Percentiles rank a stretch among this genome's conserved stretches.
These are phyloP conservation scores for Fusarium pseudonygamai DNA, from an alignment of 2,329 filamentous ascomycete genomes.

Conservation along the genomic window DNA sequence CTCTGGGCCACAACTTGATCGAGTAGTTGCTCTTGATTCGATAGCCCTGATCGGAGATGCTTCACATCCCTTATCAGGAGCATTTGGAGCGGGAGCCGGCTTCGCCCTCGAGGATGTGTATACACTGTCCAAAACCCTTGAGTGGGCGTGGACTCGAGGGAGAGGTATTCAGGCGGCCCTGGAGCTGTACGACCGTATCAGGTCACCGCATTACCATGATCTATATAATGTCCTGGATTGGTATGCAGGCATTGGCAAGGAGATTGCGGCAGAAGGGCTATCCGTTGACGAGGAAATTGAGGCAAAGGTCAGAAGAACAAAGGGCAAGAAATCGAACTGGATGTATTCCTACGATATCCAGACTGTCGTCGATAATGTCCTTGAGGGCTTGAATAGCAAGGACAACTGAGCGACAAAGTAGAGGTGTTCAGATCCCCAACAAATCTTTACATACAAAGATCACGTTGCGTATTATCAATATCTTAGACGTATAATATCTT, in stretches of 20 bases:
- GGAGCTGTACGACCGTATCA: conserved; percentile 40
- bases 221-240: conserved; percentile 42
- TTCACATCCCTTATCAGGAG: conserved; percentile 62
- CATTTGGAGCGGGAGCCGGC: conserved; percentile 51
- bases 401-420: background rate
- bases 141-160: conserved; percentile 36
- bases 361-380: conserved; percentile 23
- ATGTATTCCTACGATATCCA: conserved; percentile 44
- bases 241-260: conserved; percentile 28
- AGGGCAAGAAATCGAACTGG: conserved; percentile 37
- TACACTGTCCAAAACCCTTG: conserved; percentile 35
- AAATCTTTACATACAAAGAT: background rate
- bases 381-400: background rate
- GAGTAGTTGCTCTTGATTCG: conserved; percentile 28
- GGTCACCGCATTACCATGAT: conserved; percentile 44
- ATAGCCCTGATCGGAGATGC: conserved; percentile 64
- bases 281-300: conserved; percentile 40
- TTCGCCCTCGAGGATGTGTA: conserved; percentile 51
- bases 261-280: conserved; percentile 27
- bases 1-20: conserved; percentile 43
- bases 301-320: conserved; percentile 32
- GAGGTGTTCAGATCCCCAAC: background rate
- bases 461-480: background rate
- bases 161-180: conserved; percentile 33
- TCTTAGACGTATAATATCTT: too few relatives aligned